These are phyloP conservation scores for Phytophthora kernoviae DNA, from an alignment of 352 stramenopile species.

Conservation along the genomic window DNA sequence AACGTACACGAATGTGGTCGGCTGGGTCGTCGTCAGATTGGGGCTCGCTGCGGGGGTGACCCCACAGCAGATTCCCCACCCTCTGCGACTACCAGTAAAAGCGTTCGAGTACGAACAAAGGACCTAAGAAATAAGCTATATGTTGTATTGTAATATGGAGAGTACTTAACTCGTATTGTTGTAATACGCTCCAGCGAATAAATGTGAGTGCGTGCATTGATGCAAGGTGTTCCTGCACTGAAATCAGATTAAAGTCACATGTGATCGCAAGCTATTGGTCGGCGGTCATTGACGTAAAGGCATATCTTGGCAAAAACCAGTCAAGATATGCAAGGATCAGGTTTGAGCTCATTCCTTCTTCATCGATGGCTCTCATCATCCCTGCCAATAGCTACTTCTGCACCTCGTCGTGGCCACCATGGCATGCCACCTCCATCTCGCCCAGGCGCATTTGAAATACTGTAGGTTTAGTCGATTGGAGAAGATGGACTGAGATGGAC, in stretches of 20 bases:
- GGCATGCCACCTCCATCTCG: constrained; percentile 28
- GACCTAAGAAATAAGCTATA: no score
- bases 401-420: constrained; percentile 15
- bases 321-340: not conserved
- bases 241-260: constrained; percentile 13
- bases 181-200: no score
- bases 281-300: not conserved
- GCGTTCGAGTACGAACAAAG: no score
- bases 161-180: no score
- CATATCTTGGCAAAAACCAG: not conserved
- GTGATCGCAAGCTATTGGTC: constrained; percentile 14
- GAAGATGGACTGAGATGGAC: not conserved
- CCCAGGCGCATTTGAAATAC: constrained; percentile 20
- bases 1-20: not conserved
- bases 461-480: constrained; percentile 14
- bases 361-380: not conserved
- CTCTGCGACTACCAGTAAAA: not conserved
- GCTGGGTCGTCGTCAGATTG: not conserved
- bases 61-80: not conserved
- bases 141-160: no score
- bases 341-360: constrained; percentile 18
- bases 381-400: constrained; percentile 2
- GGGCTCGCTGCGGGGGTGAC: not conserved
- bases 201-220: no score
- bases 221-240: no score